A percentile compares a stretch with the other conserved stretches of the same genome.
Evolutionary conservation across 176 grass and related monocot species (phyloP).

Genomic region (Alopecurus myosuroides): DNA sequence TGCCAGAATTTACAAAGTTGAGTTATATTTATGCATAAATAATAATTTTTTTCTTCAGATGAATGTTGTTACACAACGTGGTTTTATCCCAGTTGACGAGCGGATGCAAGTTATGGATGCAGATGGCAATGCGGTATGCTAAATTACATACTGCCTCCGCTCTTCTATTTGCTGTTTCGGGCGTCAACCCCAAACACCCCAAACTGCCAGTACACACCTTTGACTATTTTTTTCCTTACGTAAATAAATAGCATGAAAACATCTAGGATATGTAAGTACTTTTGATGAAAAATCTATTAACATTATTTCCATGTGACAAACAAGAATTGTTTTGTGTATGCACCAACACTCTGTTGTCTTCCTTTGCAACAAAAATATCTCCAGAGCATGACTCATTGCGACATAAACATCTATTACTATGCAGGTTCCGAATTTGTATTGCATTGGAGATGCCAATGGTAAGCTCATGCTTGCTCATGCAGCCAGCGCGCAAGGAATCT

Average conservation of each 20-base stretch:
- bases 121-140: constrained; percentile 71
- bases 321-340: not conserved
- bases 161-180: not conserved
- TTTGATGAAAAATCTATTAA: not conserved
- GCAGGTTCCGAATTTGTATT: constrained; percentile 90
- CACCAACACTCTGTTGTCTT: not conserved
- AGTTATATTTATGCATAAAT: not conserved
- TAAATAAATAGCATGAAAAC: not conserved
- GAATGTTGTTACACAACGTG: constrained; percentile 80
- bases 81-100: constrained; percentile 95
- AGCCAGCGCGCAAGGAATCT: constrained; percentile 97
- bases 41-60: constrained; percentile 50
- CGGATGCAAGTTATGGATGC: constrained; percentile 82
- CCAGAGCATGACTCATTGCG: not conserved
- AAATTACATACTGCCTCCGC: not conserved
- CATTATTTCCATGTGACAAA: not conserved
- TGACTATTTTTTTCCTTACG: not conserved
- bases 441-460: constrained; percentile 98
- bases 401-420: not conserved
- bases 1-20: not conserved
- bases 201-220: not conserved
- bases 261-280: not conserved
- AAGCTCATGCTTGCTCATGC: constrained; percentile 99
- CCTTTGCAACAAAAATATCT: not conserved
- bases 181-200: not conserved